Conservation (phyloP, 257 asterid genomes). For the Mentha longifolia region DNA sequence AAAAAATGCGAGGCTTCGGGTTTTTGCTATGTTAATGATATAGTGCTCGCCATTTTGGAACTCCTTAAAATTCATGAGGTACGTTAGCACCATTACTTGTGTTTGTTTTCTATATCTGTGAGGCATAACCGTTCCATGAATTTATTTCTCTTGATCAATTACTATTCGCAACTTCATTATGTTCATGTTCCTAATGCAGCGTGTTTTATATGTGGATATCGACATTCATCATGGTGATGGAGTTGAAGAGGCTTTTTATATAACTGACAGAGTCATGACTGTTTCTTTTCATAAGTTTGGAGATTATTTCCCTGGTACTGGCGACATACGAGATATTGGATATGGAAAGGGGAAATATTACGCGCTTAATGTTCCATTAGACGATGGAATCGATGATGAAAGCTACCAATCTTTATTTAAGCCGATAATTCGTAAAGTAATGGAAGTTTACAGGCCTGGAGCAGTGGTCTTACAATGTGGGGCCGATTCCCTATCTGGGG, state of each 20-base stretch:
- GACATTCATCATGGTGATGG: constrained; percentile 73
- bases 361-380: constrained; percentile 61
- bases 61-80: constrained; percentile 54
- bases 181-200: constrained; percentile 38
- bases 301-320: constrained; percentile 67
- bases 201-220: constrained; percentile 60
- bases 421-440: constrained; percentile 53
- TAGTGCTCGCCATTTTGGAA: constrained; percentile 53
- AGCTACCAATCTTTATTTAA: constrained; percentile 54
- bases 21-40: constrained; percentile 56
- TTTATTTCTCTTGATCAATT: neutral
- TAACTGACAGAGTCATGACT: constrained; percentile 64
- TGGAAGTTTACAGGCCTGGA: constrained; percentile 62
- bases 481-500: constrained; percentile 62
- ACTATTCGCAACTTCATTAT: constrained; percentile 12
- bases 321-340: constrained; percentile 52
- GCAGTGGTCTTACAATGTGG: constrained; percentile 65
- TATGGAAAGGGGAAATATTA: constrained; percentile 49
- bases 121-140: no score
- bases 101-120: neutral
- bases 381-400: constrained; percentile 59
- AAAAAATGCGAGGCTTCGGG: constrained; percentile 60
- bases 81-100: neutral
- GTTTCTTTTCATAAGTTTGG: constrained; percentile 64
- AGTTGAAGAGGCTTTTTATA: constrained; percentile 63